Conservation (phyloP, 2,329 filamentous ascomycete species). For the Xylariales sp. region DNA sequence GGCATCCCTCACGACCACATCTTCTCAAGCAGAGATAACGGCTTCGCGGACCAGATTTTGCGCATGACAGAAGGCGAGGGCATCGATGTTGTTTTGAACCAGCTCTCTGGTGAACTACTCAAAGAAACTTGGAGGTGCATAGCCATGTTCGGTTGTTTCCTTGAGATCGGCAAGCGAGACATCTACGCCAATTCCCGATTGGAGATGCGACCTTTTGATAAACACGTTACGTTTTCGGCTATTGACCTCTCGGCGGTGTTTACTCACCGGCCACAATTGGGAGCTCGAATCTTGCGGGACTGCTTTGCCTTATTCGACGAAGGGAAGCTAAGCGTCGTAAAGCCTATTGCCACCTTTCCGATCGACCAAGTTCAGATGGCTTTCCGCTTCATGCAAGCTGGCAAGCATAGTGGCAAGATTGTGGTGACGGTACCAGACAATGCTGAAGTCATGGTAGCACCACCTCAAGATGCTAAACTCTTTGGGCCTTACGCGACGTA, state of each 20-base stretch:
- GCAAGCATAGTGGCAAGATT: slow-evolving; percentile 30
- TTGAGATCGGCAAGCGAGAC: slow-evolving; percentile 26
- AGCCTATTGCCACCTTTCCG: slow-evolving; percentile 13
- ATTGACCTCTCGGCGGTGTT: not conserved
- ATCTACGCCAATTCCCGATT: slow-evolving; percentile 24
- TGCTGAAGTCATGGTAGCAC: no score
- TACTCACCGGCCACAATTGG: not conserved
- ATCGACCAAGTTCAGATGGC: slow-evolving; percentile 19
- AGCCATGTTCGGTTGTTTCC: slow-evolving; percentile 21
- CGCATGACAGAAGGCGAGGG: slow-evolving; percentile 8
- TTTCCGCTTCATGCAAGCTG: slow-evolving; percentile 28
- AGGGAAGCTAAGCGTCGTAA: not conserved
- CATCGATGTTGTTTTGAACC: not conserved
- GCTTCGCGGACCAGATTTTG: slow-evolving; percentile 17
- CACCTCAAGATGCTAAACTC: no score
- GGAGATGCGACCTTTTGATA: slow-evolving; percentile 29
- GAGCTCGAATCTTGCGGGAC: not conserved
- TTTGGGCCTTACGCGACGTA: no score
- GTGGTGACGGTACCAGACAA: not conserved
- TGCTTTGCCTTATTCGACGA: no score
- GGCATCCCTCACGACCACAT: slow-evolving; percentile 21
- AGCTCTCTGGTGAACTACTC: slow-evolving; percentile 7
- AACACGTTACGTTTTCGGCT: not conserved
- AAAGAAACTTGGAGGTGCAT: slow-evolving; percentile 23
- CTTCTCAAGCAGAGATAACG: slow-evolving; percentile 16